Base-by-base conservation (phyloP, 1,139 yeast genomes). In the Citeromyces hawaiiensis region DNA sequence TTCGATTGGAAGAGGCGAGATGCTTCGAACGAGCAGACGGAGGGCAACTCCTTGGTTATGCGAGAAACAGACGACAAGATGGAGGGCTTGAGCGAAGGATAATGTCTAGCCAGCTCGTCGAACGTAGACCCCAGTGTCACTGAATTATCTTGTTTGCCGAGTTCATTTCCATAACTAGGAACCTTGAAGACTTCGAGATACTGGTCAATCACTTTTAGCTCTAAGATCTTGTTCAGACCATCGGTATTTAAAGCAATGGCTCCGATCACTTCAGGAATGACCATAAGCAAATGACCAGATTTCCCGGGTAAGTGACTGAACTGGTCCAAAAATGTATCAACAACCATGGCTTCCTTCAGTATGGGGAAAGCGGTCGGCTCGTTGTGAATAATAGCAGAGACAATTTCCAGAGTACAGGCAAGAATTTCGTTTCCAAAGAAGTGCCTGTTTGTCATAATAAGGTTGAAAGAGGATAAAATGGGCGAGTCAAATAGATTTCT, bases 311-410 rank as follows among this genome's bases (percentile, higher is more conserved):
- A 64, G 29, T 56, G 46, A 35, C 60, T 60, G 60, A 82, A 74
- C 48, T 72, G 64, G 42, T 70, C 68, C 39, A 87, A 55, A 33
- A 87, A 68, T 1, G 74, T 63, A 40, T 82, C 83, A 34, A 87
- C 72, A 1, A 85, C 75, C 2, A 76, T 72, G 0, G 94, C 83
- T 55, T 88, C 97, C 39, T 74, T 77, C 49, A 88, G 67, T 38
- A 88, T 81, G 2, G 85, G 70, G 52, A 72, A 87, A 3, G 95
- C 86, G 0, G 96, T 86, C 3, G 97, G 96, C 51, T 88, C 97
- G 48, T 83, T 83, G 53, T 88, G 93, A 38, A 88, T 76, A 46
- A 87, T 83, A 29, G 73, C 72, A 37, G 81, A 72, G 18, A 87
- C 69, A 16, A 81, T 72, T 47, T 76, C 83, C 32, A 88, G 59